These are phyloP conservation scores for Trichoderma brevicompactum DNA, from an alignment of 2,329 filamentous ascomycete genomes.

Conservation along the genomic window DNA sequence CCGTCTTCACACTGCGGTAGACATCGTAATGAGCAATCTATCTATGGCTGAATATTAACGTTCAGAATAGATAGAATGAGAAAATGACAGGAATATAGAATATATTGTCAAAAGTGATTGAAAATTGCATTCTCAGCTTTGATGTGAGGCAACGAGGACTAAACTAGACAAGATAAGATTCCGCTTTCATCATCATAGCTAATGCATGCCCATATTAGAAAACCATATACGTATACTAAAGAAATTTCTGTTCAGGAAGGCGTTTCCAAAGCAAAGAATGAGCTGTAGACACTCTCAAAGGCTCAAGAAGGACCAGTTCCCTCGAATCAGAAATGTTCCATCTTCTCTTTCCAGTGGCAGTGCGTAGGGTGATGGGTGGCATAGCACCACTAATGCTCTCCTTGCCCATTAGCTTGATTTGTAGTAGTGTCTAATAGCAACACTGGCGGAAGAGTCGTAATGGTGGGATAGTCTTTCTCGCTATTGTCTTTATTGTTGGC, in stretches of 20 bases:
- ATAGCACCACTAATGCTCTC: slow-evolving; percentile 14
- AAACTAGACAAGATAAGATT: not conserved
- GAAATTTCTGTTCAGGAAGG: not conserved
- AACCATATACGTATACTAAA: not conserved
- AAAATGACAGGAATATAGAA: not conserved
- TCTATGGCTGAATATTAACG: too few relatives aligned
- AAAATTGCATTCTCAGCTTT: not conserved
- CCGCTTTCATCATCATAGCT: not conserved
- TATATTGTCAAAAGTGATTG: not conserved
- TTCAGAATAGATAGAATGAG: not conserved
- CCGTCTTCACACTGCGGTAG: too few relatives aligned
- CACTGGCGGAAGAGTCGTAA: not conserved
- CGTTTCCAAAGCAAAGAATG: not conserved
- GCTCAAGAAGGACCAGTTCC: not conserved
- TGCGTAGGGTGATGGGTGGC: not conserved
- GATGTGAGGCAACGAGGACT: too few relatives aligned
- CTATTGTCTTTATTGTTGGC: not conserved
- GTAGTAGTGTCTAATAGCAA: not conserved
- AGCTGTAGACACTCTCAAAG: not conserved
- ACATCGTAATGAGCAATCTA: too few relatives aligned
- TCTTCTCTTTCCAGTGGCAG: slow-evolving; percentile 11
- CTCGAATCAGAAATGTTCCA: not conserved
- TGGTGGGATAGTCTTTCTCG: not conserved
- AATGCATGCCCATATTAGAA: not conserved
- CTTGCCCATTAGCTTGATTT: not conserved